phyloP scores from a whole-genome alignment of 2,329 filamentous ascomycete genomes.

The Aspergillus ruber region DNA sequence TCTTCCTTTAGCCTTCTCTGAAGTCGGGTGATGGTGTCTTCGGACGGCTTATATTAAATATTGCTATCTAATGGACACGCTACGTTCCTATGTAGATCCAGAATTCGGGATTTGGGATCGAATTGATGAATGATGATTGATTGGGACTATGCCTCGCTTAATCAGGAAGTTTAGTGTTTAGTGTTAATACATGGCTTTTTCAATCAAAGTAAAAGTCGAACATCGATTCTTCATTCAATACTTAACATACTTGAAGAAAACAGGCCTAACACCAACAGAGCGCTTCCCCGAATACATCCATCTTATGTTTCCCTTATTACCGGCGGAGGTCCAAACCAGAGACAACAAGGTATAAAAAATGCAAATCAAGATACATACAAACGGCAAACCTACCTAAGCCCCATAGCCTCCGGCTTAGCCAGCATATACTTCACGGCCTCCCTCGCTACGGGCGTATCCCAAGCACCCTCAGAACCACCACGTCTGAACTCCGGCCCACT shows the following conservation, averaged over 20 bases:
- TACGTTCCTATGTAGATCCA: not conserved
- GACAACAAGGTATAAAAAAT: slow-evolving; percentile 2
- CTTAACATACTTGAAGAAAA: not conserved
- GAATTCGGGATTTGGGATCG: not conserved
- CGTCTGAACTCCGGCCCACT: slow-evolving; percentile 40
- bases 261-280: slow-evolving; percentile 6
- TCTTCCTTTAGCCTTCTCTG: not conserved
- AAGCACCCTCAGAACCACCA: slow-evolving; percentile 54
- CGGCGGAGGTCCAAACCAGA: not conserved
- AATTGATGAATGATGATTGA: not conserved
- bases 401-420: slow-evolving; percentile 39
- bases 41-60: not conserved
- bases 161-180: not conserved
- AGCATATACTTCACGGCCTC: slow-evolving; percentile 59
- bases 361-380: slow-evolving; percentile 10
- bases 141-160: not conserved
- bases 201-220: not conserved
- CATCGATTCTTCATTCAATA: not conserved
- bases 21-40: not conserved
- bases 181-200: too few species aligned
- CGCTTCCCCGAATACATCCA: not conserved
- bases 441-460: slow-evolving; percentile 55
- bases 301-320: slow-evolving; percentile 6
- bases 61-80: not conserved
- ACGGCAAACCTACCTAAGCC: slow-evolving; percentile 14